These are phyloP conservation scores for Podospora appendiculata DNA, from an alignment of 495 filamentous ascomycete species.

Conservation along the genomic window DNA sequence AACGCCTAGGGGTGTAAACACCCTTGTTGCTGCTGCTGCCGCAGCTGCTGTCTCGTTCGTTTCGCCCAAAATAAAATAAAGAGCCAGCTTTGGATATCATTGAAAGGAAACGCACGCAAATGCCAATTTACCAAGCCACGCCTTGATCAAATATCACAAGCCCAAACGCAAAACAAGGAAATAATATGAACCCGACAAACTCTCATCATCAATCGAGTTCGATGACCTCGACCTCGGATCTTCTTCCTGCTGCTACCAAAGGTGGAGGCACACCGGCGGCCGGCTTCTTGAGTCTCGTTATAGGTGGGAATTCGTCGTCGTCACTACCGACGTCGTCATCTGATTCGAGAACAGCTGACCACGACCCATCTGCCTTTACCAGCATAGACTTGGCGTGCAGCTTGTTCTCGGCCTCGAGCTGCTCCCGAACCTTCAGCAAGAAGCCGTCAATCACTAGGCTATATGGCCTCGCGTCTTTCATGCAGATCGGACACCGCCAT, in stretches of 20 bases:
- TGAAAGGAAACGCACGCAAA: too few species aligned
- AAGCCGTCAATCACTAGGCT: slow-evolving; percentile 63
- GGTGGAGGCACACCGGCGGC: neutral
- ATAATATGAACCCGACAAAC: too few species aligned
- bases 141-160: too few species aligned
- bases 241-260: neutral
- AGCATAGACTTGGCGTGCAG: slow-evolving; percentile 49
- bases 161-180: too few species aligned
- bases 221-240: slow-evolving; percentile 14
- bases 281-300: neutral
- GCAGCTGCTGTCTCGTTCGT: too few species aligned
- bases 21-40: too few species aligned
- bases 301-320: slow-evolving; percentile 3
- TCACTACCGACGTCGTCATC: slow-evolving; percentile 20
- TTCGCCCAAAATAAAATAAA: too few species aligned
- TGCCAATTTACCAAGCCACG: too few species aligned
- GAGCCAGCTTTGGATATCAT: too few species aligned
- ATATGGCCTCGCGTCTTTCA: slow-evolving; percentile 63
- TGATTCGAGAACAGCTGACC: slow-evolving; percentile 36
- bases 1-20: too few species aligned
- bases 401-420: slow-evolving; percentile 34
- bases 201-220: slow-evolving; percentile 6
- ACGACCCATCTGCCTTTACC: slow-evolving; percentile 50
- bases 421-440: slow-evolving; percentile 47
- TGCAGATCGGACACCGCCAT: slow-evolving; percentile 79